Conservation (phyloP, 176 grass and related monocot genomes). For the Oryza glumipatula region DNA sequence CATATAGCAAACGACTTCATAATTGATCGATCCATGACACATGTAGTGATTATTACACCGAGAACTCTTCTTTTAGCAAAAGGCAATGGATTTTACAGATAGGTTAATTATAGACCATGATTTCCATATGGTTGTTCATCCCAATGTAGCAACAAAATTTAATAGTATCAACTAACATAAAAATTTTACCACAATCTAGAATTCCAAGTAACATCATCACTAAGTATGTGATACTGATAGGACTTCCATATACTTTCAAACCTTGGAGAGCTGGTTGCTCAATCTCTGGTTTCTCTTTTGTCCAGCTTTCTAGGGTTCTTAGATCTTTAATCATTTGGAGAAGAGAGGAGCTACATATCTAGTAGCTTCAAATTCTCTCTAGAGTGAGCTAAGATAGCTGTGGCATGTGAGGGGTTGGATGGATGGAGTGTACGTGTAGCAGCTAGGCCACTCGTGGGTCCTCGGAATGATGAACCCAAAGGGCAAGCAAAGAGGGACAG, state of each 20-base stretch:
- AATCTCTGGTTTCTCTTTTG: not conserved
- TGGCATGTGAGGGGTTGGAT: not conserved
- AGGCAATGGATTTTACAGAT: not conserved
- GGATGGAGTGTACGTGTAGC: not conserved
- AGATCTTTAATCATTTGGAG: not conserved
- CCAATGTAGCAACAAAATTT: not conserved
- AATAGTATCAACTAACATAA: not conserved
- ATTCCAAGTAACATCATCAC: not conserved
- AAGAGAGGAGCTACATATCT: not conserved
- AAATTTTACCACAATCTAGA: not conserved
- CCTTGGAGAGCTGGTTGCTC: not conserved
- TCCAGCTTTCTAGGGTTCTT: not conserved
- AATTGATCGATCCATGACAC: not conserved
- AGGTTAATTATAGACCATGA: not conserved
- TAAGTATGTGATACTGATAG: not conserved
- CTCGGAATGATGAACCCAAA: constrained; percentile 66
- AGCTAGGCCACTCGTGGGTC: constrained; percentile 70
- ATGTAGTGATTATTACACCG: not conserved
- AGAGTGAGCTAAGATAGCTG: constrained; percentile 2
- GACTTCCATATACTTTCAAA: not conserved
- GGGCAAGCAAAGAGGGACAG: constrained; percentile 43
- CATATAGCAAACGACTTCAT: not conserved
- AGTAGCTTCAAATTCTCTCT: not conserved
- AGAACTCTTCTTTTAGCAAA: not conserved
- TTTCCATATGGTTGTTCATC: not conserved